Base-by-base conservation (phyloP, 2,329 filamentous ascomycete species). In the Onygenales sp. region DNA sequence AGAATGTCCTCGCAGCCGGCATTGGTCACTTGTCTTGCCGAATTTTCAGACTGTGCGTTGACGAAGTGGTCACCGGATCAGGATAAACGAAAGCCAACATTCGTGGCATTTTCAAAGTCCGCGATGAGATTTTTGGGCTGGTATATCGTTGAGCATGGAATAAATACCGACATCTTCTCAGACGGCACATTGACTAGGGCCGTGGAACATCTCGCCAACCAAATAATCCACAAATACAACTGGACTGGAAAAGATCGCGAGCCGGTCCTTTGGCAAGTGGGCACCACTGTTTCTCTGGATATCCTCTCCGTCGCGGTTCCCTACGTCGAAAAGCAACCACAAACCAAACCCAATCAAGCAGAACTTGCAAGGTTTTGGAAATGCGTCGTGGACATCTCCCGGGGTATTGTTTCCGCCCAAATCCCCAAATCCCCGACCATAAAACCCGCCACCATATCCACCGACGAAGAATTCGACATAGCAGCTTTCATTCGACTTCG, bases 41-140 rank as follows among this genome's bases (percentile, higher is more conserved):
- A 87, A 49, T 83, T 95, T 55, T 79, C 83, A 7, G 78, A 81
- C 2, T 74, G 95, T 36, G 85, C 71, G 17, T 60, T 73, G 38
- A 63, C 64, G 6, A 67, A 64, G 57, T 71, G 69, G 65, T 72
- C 54, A 52, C 63, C 56, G 21, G 68, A 56, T 53, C 71, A 58
- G 53, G 68, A 66, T 59, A 66, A 61, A 50, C 68, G 72, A 50
- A 82, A 82, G 54, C 86, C 89, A 6, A 95, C 89, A 0, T 97
- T 90, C 64, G 83, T 98, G 53, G 92, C 93, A 36, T 81, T 97
- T 64, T 89, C 91, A 1, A 95, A 93, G 67, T 81, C 82, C 17
- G 83, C 86, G 55, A 93, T 95, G 78, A 73, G 78, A 2, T 79
- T 89, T 45, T 69, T 94, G 21, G 65, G 63, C 47, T 72, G 69